Base-by-base conservation (phyloP, 169 alveolate genomes). In the Plasmodium coatneyi region DNA sequence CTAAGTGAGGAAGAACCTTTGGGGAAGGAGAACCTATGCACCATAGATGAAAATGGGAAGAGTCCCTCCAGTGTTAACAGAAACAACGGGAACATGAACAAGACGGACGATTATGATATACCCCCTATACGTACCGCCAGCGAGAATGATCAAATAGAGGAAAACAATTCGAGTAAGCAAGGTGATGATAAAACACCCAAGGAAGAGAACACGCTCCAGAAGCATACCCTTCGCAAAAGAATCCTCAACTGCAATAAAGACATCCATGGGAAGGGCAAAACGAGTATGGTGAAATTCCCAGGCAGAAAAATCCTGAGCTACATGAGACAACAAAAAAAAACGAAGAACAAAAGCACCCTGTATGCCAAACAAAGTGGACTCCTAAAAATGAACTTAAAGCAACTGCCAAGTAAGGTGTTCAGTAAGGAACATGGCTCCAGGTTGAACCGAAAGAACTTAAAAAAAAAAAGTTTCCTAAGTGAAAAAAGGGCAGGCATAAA, bases 281-380 rank as follows among this genome's bases (percentile, higher is more conserved):
- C 70, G 34, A 30, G 12, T 22, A 6, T 30, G 4, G 74, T 41
- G 25, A 71, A 71, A 25, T 66, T 41, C 22, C 39, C 76, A 4
- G 5, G 56, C 3, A 80, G 34, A 14, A 72, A 83, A 83, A 83
- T 83, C 49, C 52, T 41, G 52, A 70, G 56, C 70, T 70, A 83
- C 74, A 71, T 83, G 72, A n/a, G 46, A 3, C n/a, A 71, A 25
- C 83, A 83, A 32, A 70, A 83, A 19, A 83, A 41, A 19, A 39
- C 70, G 32, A 52, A 10, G 10, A 71, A 66, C 30, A 71, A 83
- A 83, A 72, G 32, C 19, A 46, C 52, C n/a, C 19, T 83, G 43
- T 83, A 71, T 83, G 34, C n/a, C n/a, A 83, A 71, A 22, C 82
- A 83, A 71, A 83, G 30, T 70, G 49, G 70, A 12, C 12, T 83